Percentiles rank a stretch among this genome's conserved stretches.
Evolutionary conservation across 257 asterid species (phyloP).

Genomic region (Nicotiana paniculata): DNA sequence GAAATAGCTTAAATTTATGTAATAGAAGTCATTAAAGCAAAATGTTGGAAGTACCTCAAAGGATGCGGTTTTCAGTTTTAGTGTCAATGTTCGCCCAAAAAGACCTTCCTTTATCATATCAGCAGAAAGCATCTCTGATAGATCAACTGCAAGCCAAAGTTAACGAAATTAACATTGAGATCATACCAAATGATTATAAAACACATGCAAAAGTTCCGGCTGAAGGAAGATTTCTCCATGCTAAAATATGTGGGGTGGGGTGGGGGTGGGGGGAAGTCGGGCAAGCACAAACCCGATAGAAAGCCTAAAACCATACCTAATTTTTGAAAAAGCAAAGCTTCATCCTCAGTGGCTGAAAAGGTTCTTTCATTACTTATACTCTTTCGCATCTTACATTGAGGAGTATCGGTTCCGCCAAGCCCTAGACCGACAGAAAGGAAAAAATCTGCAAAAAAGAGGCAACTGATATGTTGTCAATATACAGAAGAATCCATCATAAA

Average conservation of each 20-base stretch:
- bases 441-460: conserved; percentile 55
- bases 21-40: neutral
- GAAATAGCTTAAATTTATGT: neutral
- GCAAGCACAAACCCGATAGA: neutral
- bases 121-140: conserved; percentile 76
- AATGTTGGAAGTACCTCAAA: conserved; percentile 58
- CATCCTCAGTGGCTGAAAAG: conserved; percentile 71
- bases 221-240: neutral
- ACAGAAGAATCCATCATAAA: neutral
- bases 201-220: neutral
- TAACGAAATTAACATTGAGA: neutral
- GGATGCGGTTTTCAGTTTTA: conserved; percentile 77
- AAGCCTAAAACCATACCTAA: conserved; percentile 39
- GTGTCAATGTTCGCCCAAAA: conserved; percentile 76
- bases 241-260: neutral
- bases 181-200: neutral
- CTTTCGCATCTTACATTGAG: conserved; percentile 56
- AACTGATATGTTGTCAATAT: neutral
- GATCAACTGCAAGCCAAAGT: conserved; percentile 52
- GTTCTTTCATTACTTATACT: conserved; percentile 94
- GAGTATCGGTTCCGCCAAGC: conserved; percentile 79
- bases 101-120: conserved; percentile 79
- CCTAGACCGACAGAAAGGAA: conserved; percentile 90
- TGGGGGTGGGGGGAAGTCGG: too few species aligned
- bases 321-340: conserved; percentile 51